Conservation (phyloP, 371 early-diverging fungal species). For the Umbelopsis sp. region DNA sequence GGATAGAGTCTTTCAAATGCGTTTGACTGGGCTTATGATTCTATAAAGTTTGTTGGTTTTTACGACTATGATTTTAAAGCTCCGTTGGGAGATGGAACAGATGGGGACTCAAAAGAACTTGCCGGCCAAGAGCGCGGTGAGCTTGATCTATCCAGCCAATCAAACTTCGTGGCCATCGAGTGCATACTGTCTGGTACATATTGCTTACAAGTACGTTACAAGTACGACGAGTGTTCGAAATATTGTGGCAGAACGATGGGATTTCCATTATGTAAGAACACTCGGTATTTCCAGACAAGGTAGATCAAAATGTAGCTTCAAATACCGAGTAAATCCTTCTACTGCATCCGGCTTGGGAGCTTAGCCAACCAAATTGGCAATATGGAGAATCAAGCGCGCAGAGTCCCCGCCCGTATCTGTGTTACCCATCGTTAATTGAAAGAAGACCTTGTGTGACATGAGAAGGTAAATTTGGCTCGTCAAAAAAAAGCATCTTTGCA, state of each 20-base stretch:
- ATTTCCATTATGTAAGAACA: too few relatives aligned
- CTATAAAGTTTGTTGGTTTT: background rate
- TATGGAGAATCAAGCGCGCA: background rate
- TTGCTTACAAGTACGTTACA: too few relatives aligned
- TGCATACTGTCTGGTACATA: too few relatives aligned
- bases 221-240: too few relatives aligned
- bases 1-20: background rate
- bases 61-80: background rate
- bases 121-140: background rate
- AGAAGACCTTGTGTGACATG: constrained; percentile 12
- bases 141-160: background rate
- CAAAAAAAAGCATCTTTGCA: background rate
- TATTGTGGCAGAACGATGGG: too few relatives aligned
- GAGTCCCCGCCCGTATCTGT: constrained; percentile 5
- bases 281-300: too few relatives aligned
- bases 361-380: constrained; percentile 1
- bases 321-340: too few relatives aligned
- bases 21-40: background rate
- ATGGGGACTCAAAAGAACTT: background rate
- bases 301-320: too few relatives aligned
- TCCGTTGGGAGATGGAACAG: constrained; percentile 2
- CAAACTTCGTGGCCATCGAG: background rate
- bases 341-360: background rate
- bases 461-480: constrained; percentile 15
- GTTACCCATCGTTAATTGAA: constrained; percentile 11